phyloP scores from a whole-genome alignment of 2,329 filamentous ascomycete genomes.

The Zymoseptoria tritici region DNA sequence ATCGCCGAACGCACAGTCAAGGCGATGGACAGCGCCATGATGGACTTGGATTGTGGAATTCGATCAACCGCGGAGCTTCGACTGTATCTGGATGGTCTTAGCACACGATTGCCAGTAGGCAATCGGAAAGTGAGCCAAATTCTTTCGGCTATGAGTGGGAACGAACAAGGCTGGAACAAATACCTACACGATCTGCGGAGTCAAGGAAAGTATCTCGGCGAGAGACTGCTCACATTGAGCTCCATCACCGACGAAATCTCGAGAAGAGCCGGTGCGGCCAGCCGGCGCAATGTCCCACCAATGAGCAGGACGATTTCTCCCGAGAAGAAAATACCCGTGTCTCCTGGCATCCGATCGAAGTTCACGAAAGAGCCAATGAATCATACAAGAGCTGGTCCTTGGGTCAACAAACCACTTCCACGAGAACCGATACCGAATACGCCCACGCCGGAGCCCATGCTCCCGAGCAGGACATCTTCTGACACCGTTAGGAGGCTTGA shows the following conservation, averaged over 20 bases:
- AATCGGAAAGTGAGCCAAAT: slow-evolving; percentile 60
- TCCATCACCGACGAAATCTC: slow-evolving; percentile 80
- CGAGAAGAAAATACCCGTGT: neutral
- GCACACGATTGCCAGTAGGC: slow-evolving; percentile 46
- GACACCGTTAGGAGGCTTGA: slow-evolving; percentile 12
- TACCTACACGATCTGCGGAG: slow-evolving; percentile 70
- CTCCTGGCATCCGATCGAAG: slow-evolving; percentile 11
- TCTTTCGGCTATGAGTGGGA: slow-evolving; percentile 84
- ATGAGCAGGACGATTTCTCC: slow-evolving; percentile 11
- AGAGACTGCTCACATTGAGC: slow-evolving; percentile 62
- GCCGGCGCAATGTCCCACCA: slow-evolving; percentile 52
- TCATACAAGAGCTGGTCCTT: slow-evolving; percentile 10
- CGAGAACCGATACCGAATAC: slow-evolving; percentile 11
- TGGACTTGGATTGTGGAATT: slow-evolving; percentile 72
- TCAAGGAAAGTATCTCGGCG: slow-evolving; percentile 63
- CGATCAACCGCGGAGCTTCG: slow-evolving; percentile 69
- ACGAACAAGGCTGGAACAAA: slow-evolving; percentile 81
- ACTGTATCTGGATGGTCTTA: slow-evolving; percentile 62
- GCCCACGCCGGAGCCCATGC: slow-evolving; percentile 17
- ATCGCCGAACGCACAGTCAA: slow-evolving; percentile 72
- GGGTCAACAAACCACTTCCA: slow-evolving; percentile 19
- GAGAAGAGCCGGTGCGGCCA: slow-evolving; percentile 73
- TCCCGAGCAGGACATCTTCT: slow-evolving; percentile 9
- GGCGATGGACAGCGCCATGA: slow-evolving; percentile 67
- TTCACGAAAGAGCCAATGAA: slow-evolving; percentile 7